Conservation (phyloP, 192 early-diverging fungal species). For the Coemansia sp. region DNA sequence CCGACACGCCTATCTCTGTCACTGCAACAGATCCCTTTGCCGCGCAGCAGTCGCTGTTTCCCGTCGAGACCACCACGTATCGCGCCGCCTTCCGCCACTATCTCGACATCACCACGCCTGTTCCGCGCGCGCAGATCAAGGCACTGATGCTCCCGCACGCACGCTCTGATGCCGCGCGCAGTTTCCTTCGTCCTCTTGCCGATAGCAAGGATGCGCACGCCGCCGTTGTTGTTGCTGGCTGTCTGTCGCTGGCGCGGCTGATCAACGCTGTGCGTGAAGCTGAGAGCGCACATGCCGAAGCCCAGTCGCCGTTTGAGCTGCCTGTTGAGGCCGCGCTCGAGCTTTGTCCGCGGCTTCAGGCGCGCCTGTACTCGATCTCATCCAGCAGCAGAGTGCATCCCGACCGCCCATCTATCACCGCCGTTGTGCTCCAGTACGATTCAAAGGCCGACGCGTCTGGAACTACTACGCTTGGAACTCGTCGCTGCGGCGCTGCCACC, state of each 20-base stretch:
- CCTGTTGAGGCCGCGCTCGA: slow-evolving; percentile 85
- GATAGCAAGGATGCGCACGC: slow-evolving; percentile 71
- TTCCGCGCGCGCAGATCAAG: slow-evolving; percentile 69
- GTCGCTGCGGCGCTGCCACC: slow-evolving; percentile 82
- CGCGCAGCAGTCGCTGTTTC: slow-evolving; percentile 83
- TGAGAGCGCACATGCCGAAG: slow-evolving; percentile 24
- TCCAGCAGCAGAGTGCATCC: slow-evolving; percentile 80
- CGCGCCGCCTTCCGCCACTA: slow-evolving; percentile 88
- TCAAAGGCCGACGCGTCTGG: slow-evolving; percentile 20
- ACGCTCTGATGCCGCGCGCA: slow-evolving; percentile 57
- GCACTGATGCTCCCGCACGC: slow-evolving; percentile 62
- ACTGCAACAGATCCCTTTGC: slow-evolving; percentile 71
- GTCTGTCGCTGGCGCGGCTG: slow-evolving; percentile 74
- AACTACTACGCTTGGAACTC: slow-evolving; percentile 37
- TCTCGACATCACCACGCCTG: slow-evolving; percentile 78
- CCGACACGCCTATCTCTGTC: slow-evolving; percentile 70
- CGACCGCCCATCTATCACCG: slow-evolving; percentile 79
- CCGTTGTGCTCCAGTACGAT: slow-evolving; percentile 82
- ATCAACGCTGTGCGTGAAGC: slow-evolving; percentile 66
- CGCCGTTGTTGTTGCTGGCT: slow-evolving; percentile 59
- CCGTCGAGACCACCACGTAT: slow-evolving; percentile 80
- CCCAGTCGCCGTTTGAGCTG: slow-evolving; percentile 55
- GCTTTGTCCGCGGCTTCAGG: slow-evolving; percentile 75
- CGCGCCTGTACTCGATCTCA: slow-evolving; percentile 98
- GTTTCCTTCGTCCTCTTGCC: slow-evolving; percentile 58